Base-by-base conservation (phyloP, 352 stramenopile species). In the Phytophthora colocasiae region DNA sequence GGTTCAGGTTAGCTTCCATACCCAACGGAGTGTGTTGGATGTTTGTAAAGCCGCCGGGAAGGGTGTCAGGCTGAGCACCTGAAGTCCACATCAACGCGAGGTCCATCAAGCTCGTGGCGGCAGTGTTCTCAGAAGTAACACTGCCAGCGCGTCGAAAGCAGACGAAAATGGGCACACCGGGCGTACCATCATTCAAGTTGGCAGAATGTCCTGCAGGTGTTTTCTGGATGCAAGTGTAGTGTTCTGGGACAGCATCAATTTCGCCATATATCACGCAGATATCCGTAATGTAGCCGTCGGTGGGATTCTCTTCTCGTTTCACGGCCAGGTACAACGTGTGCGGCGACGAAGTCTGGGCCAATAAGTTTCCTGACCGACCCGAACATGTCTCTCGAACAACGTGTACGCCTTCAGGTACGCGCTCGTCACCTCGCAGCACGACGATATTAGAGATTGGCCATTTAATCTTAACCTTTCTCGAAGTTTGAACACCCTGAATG, bases 1-100 rank as follows among this genome's bases (percentile, higher is more conserved):
- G 83, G 43, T 95, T 93, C 55, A 96, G 36, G 60, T 95, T 96
- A 6, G 89, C 89, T 29, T 95, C 86, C 87, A 96, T 95, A 7
- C 89, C 89, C 0, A 96, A 70, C 40, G 89, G 89, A 2, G 89
- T 96, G 43, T 96, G 86, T 53, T 90, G 80, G 34, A 96, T 85
- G 55, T 96, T 96, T 9, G 78, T 91, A 58, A 92, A 96, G 9
- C 86, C 85, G 1, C 49, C 54, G 1, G 89, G 86, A 15, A 95
- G 53, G 7, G 80, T 63, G 41, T 96, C 86, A 1, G 73, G 72
- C 58, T 90, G 74, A 0, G 71, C 60, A 0, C 85, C 84, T 4
- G 85, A 92, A 14, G 87, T 91, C 83, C 85, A 93, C 78, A 94
- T 88, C 12, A 93, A 72, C 11, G 78, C 60, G 15, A 95, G 45